Evolutionary conservation across 306 rosid species (phyloP).

Genomic region (Medicago truncatula): DNA sequence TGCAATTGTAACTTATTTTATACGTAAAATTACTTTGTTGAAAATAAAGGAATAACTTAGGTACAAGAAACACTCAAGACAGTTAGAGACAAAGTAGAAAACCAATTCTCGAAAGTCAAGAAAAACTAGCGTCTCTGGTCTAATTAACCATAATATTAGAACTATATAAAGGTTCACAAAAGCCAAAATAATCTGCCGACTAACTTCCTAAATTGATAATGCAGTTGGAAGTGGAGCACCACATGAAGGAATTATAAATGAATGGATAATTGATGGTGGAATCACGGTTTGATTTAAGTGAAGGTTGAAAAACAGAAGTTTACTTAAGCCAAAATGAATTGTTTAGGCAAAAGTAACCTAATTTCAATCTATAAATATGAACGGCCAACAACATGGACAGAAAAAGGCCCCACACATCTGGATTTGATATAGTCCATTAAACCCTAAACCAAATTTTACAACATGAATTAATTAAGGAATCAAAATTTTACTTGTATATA

Average conservation of each 20-base stretch:
- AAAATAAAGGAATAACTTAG: constrained; percentile 5
- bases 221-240: constrained; percentile 10
- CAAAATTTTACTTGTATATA: too few species aligned
- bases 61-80: neutral
- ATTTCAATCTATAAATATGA: neutral
- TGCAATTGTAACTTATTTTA: constrained; percentile 1
- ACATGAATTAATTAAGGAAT: too few species aligned
- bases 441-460: too few species aligned
- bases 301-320: neutral
- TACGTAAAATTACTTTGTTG: neutral
- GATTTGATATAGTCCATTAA: too few species aligned
- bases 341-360: neutral
- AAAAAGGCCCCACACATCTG: too few species aligned
- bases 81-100: neutral
- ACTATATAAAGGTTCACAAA: neutral
- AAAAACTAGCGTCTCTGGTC: neutral
- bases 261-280: neutral
- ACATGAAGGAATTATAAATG: neutral
- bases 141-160: neutral
- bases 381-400: too few species aligned
- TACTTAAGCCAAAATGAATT: neutral
- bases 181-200: neutral
- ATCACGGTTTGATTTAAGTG: neutral
- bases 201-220: neutral
- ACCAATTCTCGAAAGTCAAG: neutral